These are phyloP conservation scores for Tuber magnatum DNA, from an alignment of 495 filamentous ascomycete genomes.

Conservation along the genomic window DNA sequence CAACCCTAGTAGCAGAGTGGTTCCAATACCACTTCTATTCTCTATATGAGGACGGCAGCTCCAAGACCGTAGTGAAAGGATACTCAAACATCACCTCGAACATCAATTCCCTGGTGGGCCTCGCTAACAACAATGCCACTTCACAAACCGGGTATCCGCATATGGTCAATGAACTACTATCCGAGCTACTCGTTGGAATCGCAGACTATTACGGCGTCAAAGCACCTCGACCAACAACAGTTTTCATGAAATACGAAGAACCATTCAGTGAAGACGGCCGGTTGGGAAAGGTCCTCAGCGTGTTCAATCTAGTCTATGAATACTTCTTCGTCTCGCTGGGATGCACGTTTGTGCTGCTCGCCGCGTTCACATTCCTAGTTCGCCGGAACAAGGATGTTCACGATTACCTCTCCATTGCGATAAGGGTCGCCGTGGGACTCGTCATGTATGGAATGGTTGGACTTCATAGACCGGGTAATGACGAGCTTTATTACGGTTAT, in stretches of 20 bases:
- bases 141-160: constrained; percentile 4
- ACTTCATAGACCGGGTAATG: neutral
- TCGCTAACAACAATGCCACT: neutral
- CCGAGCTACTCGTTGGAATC: constrained; percentile 8
- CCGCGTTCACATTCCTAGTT: constrained; percentile 33
- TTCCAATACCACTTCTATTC: constrained; percentile 1
- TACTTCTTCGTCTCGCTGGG: constrained; percentile 35
- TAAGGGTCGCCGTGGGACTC: constrained; percentile 20
- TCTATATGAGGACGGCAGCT: constrained; percentile 29
- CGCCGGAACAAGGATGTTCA: constrained; percentile 35
- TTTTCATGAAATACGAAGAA: neutral
- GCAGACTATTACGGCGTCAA: constrained; percentile 35
- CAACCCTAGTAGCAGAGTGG: neutral
- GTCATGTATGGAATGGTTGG: constrained; percentile 23
- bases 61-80: constrained; percentile 24
- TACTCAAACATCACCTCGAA: constrained; percentile 14
- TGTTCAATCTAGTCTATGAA: constrained; percentile 33
- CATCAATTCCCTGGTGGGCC: constrained; percentile 7
- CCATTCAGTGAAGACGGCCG: constrained; percentile 6
- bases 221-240: neutral
- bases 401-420: constrained; percentile 31
- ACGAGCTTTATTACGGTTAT: constrained; percentile 8
- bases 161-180: constrained; percentile 18
- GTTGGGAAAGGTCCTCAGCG: constrained; percentile 6
- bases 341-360: constrained; percentile 29